Evolutionary conservation across 371 early-diverging fungal genomes (phyloP).

Genomic region (Syncephalastrum contaminatum): DNA sequence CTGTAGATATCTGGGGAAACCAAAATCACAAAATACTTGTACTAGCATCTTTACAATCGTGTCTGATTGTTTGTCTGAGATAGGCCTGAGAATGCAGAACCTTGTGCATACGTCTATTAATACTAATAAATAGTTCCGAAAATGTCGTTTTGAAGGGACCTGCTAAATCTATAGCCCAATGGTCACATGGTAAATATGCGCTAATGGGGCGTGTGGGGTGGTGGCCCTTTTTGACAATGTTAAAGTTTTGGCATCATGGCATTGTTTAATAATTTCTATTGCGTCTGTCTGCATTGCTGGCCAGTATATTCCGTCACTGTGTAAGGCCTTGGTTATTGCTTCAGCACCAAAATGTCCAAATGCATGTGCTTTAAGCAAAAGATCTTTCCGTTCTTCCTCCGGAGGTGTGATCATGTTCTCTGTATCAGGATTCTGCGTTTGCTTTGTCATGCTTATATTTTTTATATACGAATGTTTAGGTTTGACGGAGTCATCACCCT

Average conservation of each 20-base stretch:
- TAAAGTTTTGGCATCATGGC: too few relatives aligned
- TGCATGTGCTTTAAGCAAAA: slow-evolving; percentile 12
- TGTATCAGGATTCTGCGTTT: neutral
- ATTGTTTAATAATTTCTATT: slow-evolving; percentile 9
- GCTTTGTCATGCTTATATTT: neutral
- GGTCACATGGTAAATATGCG: too few relatives aligned
- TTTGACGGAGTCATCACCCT: slow-evolving; percentile 7
- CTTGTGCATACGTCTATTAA: too few relatives aligned
- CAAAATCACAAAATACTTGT: too few relatives aligned
- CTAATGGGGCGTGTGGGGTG: too few relatives aligned
- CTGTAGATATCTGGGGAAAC: slow-evolving; percentile 17
- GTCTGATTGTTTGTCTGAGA: too few relatives aligned
- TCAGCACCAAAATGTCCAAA: slow-evolving; percentile 23
- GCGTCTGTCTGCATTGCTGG: slow-evolving; percentile 16
- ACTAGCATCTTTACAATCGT: too few relatives aligned
- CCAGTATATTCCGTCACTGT: slow-evolving; percentile 18
- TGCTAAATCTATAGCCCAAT: too few relatives aligned
- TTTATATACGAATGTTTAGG: neutral
- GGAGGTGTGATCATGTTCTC: neutral
- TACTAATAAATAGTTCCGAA: too few relatives aligned
- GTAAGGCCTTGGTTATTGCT: slow-evolving; percentile 12
- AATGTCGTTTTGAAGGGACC: too few relatives aligned
- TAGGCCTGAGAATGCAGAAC: too few relatives aligned
- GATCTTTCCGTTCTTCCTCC: slow-evolving; percentile 7
- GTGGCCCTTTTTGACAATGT: too few relatives aligned